Percentiles rank a stretch among this genome's conserved stretches.
These are phyloP conservation scores for Pythium pyrilobum DNA, from an alignment of 352 stramenopile species.

Conservation along the genomic window DNA sequence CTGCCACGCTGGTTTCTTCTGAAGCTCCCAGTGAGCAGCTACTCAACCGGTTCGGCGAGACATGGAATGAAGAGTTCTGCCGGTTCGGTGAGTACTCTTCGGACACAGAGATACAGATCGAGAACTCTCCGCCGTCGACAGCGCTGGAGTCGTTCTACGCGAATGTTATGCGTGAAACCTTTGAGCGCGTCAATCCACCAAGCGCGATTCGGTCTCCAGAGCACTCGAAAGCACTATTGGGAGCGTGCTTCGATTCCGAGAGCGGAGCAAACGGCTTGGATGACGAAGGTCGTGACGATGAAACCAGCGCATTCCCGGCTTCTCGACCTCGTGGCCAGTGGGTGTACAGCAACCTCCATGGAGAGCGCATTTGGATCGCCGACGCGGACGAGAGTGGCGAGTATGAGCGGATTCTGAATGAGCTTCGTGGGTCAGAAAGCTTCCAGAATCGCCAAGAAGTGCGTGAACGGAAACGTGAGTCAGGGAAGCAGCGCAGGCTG, in stretches of 20 bases:
- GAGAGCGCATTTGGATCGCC: conserved; percentile 64
- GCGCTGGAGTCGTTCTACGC: too few species aligned
- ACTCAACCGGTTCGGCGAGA: not conserved
- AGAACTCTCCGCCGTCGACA: too few species aligned
- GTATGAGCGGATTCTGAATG: conserved; percentile 70
- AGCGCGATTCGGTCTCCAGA: too few species aligned
- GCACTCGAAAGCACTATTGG: too few species aligned
- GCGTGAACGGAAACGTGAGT: conserved; percentile 24
- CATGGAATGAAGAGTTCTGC: not conserved
- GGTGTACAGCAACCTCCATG: conserved; percentile 81
- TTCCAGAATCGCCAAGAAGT: conserved; percentile 26
- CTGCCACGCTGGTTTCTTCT: too few species aligned
- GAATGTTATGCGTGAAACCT: too few species aligned
- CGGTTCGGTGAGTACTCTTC: not conserved
- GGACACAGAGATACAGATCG: not conserved
- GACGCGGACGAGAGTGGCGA: conserved; percentile 52
- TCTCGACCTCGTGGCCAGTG: conserved; percentile 18
- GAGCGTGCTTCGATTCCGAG: too few species aligned
- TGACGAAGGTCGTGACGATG: not conserved
- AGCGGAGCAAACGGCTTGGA: too few species aligned
- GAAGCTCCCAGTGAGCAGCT: not conserved
- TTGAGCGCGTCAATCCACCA: too few species aligned
- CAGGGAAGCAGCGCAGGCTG: conserved; percentile 13
- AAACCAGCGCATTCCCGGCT: too few species aligned
- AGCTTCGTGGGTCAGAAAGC: conserved; percentile 49